Conservation (phyloP, 805 yeast species). For the Metschnikowia kofuensis region DNA sequence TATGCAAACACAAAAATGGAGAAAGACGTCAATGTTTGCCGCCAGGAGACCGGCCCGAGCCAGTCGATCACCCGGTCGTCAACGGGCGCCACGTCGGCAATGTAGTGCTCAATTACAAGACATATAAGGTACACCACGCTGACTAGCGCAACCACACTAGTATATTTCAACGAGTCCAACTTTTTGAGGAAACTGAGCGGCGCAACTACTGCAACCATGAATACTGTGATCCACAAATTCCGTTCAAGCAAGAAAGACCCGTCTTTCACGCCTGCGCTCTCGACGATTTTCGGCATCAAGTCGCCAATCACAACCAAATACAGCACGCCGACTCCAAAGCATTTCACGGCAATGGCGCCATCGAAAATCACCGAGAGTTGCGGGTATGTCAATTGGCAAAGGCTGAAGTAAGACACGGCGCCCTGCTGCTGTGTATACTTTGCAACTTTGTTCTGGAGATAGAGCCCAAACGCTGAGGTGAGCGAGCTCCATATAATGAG, state of each 20-base stretch:
- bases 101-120: conserved; percentile 51
- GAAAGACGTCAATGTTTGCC: conserved; percentile 54
- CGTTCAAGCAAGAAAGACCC: conserved; percentile 30
- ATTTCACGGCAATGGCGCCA: conserved; percentile 69
- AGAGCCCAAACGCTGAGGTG: conserved; percentile 67
- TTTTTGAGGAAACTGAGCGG: conserved; percentile 63
- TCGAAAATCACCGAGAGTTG: conserved; percentile 68
- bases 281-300: conserved; percentile 60
- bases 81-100: conserved; percentile 14
- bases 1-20: conserved; percentile 77
- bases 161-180: conserved; percentile 66
- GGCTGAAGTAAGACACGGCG: conserved; percentile 43
- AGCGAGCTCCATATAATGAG: conserved; percentile 60
- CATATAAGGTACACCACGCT: conserved; percentile 63
- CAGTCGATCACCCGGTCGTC: conserved; percentile 19
- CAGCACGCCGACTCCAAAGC: conserved; percentile 74
- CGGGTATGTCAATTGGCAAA: conserved; percentile 63
- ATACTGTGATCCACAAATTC: conserved; percentile 52
- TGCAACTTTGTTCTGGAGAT: conserved; percentile 60
- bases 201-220: conserved; percentile 50
- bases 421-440: conserved; percentile 42
- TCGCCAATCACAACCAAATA: conserved; percentile 77
- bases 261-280: conserved; percentile 28
- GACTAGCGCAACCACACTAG: conserved; percentile 65
- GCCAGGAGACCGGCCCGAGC: conserved; percentile 41